These are phyloP conservation scores for Pseudogymnoascus sp. DNA, from an alignment of 2,329 filamentous ascomycete genomes.

Conservation along the genomic window DNA sequence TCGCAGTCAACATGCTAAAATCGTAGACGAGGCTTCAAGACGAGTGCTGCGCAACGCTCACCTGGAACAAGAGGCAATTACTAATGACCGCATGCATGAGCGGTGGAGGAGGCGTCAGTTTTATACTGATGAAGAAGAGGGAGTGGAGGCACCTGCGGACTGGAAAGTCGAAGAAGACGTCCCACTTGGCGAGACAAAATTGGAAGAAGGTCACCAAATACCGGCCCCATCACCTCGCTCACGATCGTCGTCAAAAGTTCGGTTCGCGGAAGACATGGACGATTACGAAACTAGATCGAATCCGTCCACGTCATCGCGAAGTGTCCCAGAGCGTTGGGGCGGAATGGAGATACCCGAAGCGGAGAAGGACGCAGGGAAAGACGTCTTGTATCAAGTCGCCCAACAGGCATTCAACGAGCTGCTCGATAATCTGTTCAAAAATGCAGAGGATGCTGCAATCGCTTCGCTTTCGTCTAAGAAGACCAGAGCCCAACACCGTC, in stretches of 20 bases:
- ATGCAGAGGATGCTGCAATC: conserved; percentile 68
- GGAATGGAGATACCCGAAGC: conserved; percentile 71
- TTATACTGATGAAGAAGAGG: conserved; percentile 80
- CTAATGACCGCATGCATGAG: conserved; percentile 42
- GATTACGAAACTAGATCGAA: conserved; percentile 66
- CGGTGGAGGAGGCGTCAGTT: conserved; percentile 72
- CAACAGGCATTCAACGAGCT: conserved; percentile 92
- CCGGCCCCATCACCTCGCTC: conserved; percentile 48
- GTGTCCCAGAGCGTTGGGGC: conserved; percentile 65
- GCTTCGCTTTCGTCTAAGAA: conserved; percentile 54
- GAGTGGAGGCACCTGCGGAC: conserved; percentile 52
- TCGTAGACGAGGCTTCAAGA: not conserved
- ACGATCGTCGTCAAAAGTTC: conserved; percentile 69
- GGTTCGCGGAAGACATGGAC: conserved; percentile 63
- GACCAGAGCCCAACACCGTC: conserved; percentile 48
- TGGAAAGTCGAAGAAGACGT: conserved; percentile 56
- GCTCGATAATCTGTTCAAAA: conserved; percentile 75
- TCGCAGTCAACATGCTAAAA: not conserved
- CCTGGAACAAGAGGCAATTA: not conserved
- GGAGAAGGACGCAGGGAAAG: conserved; percentile 62
- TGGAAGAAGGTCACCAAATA: not conserved
- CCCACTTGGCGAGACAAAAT: conserved; percentile 10
- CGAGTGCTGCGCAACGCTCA: not conserved
- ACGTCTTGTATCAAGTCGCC: conserved; percentile 84
- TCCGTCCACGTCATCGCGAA: conserved; percentile 62